A percentile compares a stretch with the other conserved stretches of the same genome.
phyloP scores from a whole-genome alignment of 192 early-diverging fungal species.

The Glomus cerebriforme region DNA sequence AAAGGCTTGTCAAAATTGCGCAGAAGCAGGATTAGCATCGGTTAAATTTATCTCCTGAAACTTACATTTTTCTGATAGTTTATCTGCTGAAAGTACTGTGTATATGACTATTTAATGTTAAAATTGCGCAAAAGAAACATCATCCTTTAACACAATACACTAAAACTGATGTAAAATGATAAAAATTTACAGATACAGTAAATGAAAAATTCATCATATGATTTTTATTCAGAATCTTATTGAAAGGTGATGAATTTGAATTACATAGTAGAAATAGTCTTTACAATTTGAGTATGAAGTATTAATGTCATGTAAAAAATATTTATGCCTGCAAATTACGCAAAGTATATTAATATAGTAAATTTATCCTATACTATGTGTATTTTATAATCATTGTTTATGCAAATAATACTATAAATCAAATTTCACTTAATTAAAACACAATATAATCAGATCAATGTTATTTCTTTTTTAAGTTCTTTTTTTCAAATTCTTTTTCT shows the following conservation, averaged over 20 bases:
- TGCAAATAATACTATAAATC: slow-evolving; percentile 9
- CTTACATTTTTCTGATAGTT: no score
- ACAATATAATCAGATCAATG: slow-evolving; percentile 23
- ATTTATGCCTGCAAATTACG: slow-evolving; percentile 21
- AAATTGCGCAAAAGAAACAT: no score
- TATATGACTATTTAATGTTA: no score
- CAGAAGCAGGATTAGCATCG: no score
- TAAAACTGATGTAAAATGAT: background rate
- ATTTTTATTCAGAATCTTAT: background rate
- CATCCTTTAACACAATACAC: no score
- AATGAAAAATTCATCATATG: background rate
- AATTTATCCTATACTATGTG: slow-evolving; percentile 10
- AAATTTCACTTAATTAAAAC: slow-evolving; percentile 1
- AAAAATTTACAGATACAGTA: background rate
- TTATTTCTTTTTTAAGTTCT: slow-evolving; percentile 25
- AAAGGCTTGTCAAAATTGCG: no score
- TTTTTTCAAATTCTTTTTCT: slow-evolving; percentile 30
- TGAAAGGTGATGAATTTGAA: background rate
- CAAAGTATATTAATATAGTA: slow-evolving; percentile 17
- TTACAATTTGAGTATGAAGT: background rate
- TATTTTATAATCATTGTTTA: background rate
- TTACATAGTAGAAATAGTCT: background rate
- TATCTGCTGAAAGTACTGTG: no score
- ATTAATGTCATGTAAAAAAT: background rate
- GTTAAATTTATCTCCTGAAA: no score